Percentiles rank a stretch among this genome's conserved stretches.
Evolutionary conservation across 768 basidiomycete species (phyloP).

Genomic region (Tylopilus felleus): DNA sequence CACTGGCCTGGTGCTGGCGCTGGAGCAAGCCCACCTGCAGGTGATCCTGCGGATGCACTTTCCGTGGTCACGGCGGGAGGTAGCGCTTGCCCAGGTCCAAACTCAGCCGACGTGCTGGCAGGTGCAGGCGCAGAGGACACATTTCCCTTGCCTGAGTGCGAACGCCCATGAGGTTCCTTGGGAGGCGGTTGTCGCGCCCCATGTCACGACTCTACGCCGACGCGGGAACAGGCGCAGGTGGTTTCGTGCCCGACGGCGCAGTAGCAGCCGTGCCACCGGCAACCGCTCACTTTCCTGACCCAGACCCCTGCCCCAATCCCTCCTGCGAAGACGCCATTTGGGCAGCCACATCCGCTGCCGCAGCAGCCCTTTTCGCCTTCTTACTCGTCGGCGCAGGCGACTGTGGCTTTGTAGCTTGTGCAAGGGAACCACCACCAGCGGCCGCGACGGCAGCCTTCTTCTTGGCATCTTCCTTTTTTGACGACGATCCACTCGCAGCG

Average conservation of each 20-base stretch:
- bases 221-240: slow-evolving; percentile 16
- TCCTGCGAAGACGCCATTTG: slow-evolving; percentile 17
- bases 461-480: slow-evolving; percentile 40
- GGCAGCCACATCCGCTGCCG: slow-evolving; percentile 15
- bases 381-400: slow-evolving; percentile 32
- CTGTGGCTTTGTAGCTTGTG: slow-evolving; percentile 35
- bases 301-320: not conserved
- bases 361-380: slow-evolving; percentile 32
- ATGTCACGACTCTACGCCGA: not conserved
- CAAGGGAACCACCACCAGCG: too few species aligned
- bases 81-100: too few species aligned
- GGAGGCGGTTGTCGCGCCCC: slow-evolving; percentile 16
- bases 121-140: not conserved
- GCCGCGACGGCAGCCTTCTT: slow-evolving; percentile 27
- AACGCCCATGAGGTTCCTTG: slow-evolving; percentile 17
- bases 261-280: slow-evolving; percentile 1
- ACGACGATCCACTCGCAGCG: slow-evolving; percentile 24
- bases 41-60: slow-evolving; percentile 3
- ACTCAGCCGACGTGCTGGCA: not conserved
- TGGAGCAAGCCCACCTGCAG: not conserved
- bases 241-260: too few species aligned
- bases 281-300: too few species aligned
- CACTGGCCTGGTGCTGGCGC: slow-evolving; percentile 25
- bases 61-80: not conserved
- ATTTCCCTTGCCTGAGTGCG: slow-evolving; percentile 12